Percentiles rank a stretch among this genome's conserved stretches.
Conservation (phyloP, 768 basidiomycete genomes). For the Pleurotus pulmonarius region DNA sequence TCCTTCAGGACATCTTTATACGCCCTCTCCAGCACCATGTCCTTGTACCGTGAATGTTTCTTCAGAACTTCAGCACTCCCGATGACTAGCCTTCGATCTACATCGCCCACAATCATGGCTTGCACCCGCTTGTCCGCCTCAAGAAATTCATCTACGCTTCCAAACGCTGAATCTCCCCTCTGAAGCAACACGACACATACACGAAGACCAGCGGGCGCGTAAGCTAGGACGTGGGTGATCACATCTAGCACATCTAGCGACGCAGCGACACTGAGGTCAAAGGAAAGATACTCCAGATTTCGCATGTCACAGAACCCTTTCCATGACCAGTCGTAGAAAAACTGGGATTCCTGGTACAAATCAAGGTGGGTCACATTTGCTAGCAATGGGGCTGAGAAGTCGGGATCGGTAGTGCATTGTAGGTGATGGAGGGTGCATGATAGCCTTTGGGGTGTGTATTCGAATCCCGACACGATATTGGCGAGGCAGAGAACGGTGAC, state of each 20-base stretch:
- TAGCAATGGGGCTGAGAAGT: conserved; percentile 10
- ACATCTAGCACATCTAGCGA: conserved; percentile 3
- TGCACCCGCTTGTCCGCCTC: no score
- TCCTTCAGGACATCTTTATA: conserved; percentile 13
- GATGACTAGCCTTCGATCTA: conserved; percentile 8
- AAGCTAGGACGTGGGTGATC: conserved; percentile 5
- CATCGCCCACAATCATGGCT: background rate
- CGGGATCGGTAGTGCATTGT: conserved; percentile 11
- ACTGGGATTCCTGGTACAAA: conserved; percentile 12
- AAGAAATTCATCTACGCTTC: no score
- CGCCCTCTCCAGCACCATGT: conserved; percentile 7
- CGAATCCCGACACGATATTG: background rate
- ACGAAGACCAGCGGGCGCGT: conserved; percentile 4
- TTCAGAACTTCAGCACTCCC: conserved; percentile 4
- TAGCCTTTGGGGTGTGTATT: conserved; percentile 1
- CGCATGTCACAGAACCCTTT: conserved; percentile 8
- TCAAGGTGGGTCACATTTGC: conserved; percentile 11
- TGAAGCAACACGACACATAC: conserved; percentile 10
- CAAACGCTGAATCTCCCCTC: background rate
- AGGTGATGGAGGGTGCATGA: conserved; percentile 6
- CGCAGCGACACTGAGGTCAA: conserved; percentile 9
- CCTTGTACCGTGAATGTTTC: background rate
- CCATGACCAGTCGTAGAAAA: conserved; percentile 13
- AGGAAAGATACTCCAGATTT: conserved; percentile 10
- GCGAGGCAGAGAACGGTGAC: no score